A percentile compares a stretch with the other conserved stretches of the same genome.
Evolutionary conservation across 2,329 filamentous ascomycete genomes (phyloP).

Genomic region (Penicillium sp.): DNA sequence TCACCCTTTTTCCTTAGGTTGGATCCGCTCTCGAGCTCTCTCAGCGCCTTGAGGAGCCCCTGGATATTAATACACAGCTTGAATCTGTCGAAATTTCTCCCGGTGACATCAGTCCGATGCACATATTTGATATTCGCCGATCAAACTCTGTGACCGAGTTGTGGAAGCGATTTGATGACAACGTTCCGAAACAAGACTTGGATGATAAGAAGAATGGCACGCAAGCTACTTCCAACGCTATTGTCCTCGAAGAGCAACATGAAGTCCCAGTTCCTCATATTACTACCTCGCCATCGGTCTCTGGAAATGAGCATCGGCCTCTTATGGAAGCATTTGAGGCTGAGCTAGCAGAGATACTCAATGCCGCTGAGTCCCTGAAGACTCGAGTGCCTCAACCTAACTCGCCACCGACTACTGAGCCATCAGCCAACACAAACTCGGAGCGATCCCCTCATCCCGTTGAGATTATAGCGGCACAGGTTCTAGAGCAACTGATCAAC

Average conservation of each 20-base stretch:
- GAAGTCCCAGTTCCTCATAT: constrained; percentile 16
- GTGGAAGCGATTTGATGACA: constrained; percentile 38
- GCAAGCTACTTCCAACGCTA: not conserved
- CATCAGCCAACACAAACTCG: constrained; percentile 12
- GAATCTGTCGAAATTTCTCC: constrained; percentile 12
- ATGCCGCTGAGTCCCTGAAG: constrained; percentile 17
- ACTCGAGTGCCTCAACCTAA: constrained; percentile 14
- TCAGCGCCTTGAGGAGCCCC: constrained; percentile 48
- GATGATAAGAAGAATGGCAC: constrained; percentile 2
- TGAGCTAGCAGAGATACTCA: constrained; percentile 40
- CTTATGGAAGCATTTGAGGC: constrained; percentile 43
- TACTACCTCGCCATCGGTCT: constrained; percentile 5
- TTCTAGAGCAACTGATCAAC: constrained; percentile 36
- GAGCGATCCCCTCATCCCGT: constrained; percentile 24
- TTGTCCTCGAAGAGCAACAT: not conserved
- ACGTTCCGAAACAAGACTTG: not conserved
- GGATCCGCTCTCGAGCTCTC: constrained; percentile 49
- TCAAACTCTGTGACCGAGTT: constrained; percentile 41
- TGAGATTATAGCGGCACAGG: constrained; percentile 33
- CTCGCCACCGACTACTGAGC: constrained; percentile 11
- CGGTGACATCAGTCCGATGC: constrained; percentile 35
- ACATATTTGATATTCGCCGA: constrained; percentile 49
- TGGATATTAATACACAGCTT: constrained; percentile 15
- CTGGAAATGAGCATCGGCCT: constrained; percentile 28
- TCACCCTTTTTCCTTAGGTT: constrained; percentile 36